A percentile compares a stretch with the other conserved stretches of the same genome.
These are phyloP conservation scores for Saccharata proteae DNA, from an alignment of 2,329 filamentous ascomycete genomes.

Conservation along the genomic window DNA sequence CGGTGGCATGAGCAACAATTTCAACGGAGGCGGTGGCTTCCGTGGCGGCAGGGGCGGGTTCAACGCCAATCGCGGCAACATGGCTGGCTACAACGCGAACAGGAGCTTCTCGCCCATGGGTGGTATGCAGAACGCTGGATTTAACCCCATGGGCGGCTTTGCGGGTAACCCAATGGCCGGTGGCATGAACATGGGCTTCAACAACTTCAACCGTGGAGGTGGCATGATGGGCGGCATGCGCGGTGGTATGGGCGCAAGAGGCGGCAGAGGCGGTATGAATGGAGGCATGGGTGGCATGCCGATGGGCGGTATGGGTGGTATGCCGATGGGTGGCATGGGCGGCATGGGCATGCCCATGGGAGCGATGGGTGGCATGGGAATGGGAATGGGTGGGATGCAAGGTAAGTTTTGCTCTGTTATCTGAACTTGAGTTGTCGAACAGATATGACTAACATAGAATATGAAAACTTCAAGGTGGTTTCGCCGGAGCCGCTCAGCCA, in stretches of 20 bases:
- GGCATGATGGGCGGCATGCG: constrained; percentile 26
- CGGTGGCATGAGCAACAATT: constrained; percentile 20
- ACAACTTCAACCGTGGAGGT: constrained; percentile 33
- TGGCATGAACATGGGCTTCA: constrained; percentile 21
- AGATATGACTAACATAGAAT: too few species aligned
- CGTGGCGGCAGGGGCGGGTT: constrained; percentile 22
- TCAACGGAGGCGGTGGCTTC: constrained; percentile 35
- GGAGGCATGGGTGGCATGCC: constrained; percentile 17
- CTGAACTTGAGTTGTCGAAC: too few species aligned
- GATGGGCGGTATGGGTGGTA: constrained; percentile 26
- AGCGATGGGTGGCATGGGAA: constrained; percentile 23
- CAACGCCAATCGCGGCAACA: constrained; percentile 21
- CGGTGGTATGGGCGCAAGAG: constrained; percentile 33
- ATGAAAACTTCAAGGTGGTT: constrained; percentile 34
- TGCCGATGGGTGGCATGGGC: constrained; percentile 32
- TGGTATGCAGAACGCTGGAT: constrained; percentile 33
- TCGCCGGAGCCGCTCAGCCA: constrained; percentile 51
- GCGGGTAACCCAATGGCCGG: constrained; percentile 21
- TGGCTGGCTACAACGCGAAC: constrained; percentile 25
- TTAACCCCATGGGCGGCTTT: constrained; percentile 35
- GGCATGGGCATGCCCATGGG: constrained; percentile 34
- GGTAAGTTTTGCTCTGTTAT: constrained; percentile 6
- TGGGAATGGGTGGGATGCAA: constrained; percentile 38
- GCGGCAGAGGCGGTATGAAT: constrained; percentile 23
- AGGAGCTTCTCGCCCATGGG: constrained; percentile 29